Evolutionary conservation across 345 rosid species (phyloP).

Genomic region (Odontarrhena argentea): DNA sequence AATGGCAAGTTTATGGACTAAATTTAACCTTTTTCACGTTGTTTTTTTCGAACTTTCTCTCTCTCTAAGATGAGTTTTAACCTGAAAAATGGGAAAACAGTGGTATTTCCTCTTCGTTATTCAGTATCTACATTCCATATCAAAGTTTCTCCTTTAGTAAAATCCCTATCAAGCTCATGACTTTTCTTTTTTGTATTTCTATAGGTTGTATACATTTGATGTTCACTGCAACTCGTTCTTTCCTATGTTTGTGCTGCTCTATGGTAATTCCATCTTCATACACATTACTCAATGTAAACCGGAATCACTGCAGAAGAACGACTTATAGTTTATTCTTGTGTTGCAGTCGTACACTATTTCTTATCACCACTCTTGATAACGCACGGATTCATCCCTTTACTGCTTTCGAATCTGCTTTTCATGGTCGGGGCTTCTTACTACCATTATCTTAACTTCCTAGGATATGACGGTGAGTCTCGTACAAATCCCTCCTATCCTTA

Average conservation of each 20-base stretch:
- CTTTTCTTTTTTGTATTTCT: slow-evolving; percentile 27
- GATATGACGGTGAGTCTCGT: slow-evolving; percentile 81
- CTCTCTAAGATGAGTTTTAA: neutral
- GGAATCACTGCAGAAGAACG: neutral
- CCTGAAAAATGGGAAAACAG: neutral
- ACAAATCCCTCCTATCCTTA: neutral
- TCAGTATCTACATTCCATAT: slow-evolving; percentile 1
- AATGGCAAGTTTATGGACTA: slow-evolving; percentile 71
- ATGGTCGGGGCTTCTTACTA: slow-evolving; percentile 92
- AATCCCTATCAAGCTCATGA: slow-evolving; percentile 8
- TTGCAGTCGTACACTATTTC: slow-evolving; percentile 90
- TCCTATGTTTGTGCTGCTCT: slow-evolving; percentile 92
- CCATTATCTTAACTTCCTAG: slow-evolving; percentile 97
- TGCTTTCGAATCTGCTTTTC: slow-evolving; percentile 90
- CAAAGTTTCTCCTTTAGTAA: neutral
- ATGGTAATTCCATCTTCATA: slow-evolving; percentile 56
- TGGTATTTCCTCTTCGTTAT: neutral
- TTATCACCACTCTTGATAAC: slow-evolving; percentile 83
- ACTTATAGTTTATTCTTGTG: slow-evolving; percentile 34
- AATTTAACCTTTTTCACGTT: slow-evolving; percentile 26
- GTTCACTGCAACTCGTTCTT: slow-evolving; percentile 99
- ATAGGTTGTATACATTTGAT: slow-evolving; percentile 95
- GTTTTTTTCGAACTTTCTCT: neutral
- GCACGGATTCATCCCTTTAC: slow-evolving; percentile 83
- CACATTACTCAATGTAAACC: slow-evolving; percentile 17